phyloP scores from a whole-genome alignment of 176 grass and related monocot species.

The Cenchrus fungigraminus region DNA sequence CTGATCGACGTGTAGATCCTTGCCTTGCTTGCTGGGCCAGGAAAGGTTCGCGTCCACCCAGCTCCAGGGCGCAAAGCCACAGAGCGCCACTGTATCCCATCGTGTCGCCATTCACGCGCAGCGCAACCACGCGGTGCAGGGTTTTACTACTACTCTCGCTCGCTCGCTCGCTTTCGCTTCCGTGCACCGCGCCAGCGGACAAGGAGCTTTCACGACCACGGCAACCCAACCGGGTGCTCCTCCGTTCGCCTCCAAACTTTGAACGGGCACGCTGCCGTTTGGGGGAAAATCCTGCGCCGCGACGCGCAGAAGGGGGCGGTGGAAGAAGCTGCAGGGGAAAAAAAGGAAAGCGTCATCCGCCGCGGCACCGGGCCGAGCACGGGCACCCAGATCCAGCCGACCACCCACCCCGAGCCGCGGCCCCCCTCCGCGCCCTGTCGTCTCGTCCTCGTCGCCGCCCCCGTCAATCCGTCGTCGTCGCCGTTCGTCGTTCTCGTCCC shows the following conservation, averaged over 20 bases:
- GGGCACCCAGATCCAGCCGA: slow-evolving; percentile 8
- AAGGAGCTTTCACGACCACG: background rate
- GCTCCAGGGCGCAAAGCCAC: background rate
- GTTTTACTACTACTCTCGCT: background rate
- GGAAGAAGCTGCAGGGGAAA: slow-evolving; percentile 39
- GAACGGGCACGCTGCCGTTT: slow-evolving; percentile 20
- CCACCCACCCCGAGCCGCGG: slow-evolving; percentile 3
- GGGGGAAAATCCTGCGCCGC: slow-evolving; percentile 16
- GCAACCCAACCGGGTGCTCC: background rate
- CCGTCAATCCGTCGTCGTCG: background rate
- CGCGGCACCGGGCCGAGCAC: background rate
- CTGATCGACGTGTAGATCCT: no score
- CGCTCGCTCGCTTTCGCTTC: no score
- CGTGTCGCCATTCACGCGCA: no score
- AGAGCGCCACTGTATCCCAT: background rate
- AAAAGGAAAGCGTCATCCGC: slow-evolving; percentile 17
- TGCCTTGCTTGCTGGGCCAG: slow-evolving; percentile 35
- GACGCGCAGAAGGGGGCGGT: background rate
- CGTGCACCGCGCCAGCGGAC: background rate
- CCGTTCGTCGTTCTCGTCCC: no score
- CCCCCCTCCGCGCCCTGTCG: slow-evolving; percentile 16
- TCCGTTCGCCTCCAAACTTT: background rate
- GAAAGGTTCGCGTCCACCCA: slow-evolving; percentile 11
- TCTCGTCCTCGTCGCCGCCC: slow-evolving; percentile 25
- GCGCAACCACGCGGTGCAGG: background rate